Base-by-base conservation (phyloP, 2,329 filamentous ascomycete species). In the Venturia carpophila region DNA sequence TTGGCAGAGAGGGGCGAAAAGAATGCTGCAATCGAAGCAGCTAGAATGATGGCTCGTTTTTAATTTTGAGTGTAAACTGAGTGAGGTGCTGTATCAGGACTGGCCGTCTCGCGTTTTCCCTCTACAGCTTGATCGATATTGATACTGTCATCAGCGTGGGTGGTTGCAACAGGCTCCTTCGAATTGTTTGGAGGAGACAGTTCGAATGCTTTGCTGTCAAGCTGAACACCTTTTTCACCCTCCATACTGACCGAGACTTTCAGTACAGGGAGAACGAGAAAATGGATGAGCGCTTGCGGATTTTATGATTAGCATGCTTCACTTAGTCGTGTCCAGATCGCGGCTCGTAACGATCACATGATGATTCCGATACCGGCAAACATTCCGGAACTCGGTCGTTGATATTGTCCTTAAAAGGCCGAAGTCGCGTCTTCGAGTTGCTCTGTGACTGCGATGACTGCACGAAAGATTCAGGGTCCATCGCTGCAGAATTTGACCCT, bases 1-100 rank as follows among this genome's bases (percentile, higher is more conserved):
- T 79, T 82, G 41, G 78, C 78, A 3, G 80, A 80, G 15, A 81
- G 68, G 1, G 79, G 79, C 1, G 79, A 81, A 70, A 83, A 80
- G 19, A 81, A 73, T 5, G 76, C 77, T 1, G 77, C 80, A 4
- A 77, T 66, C 0, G 78, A 75, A 19, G 79, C 76, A 62, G 78
- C 76, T 63, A 75, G 69, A 15, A 82, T 75, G 10, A 82, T 73
- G 45, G 75, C 68, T 67, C 76, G 74, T 69, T 81, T 82, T 67
- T 78, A 63, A 21, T 65, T 66, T 6, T 19, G 5, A 3, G 64
- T 64, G 62, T 64, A 66, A 9, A 65, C 58, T 2, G 63, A 66
- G 41, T 55, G 45, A 30, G 63, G 34, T 21, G 15, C 63, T 10
- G 17, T 17, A 24, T n/a, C 17, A 47, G 13, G 45, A 47, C 45